Percentiles rank a stretch among this genome's conserved stretches.
Conservation (phyloP, 2,329 filamentous ascomycete genomes). For the Xylariales sp. region DNA sequence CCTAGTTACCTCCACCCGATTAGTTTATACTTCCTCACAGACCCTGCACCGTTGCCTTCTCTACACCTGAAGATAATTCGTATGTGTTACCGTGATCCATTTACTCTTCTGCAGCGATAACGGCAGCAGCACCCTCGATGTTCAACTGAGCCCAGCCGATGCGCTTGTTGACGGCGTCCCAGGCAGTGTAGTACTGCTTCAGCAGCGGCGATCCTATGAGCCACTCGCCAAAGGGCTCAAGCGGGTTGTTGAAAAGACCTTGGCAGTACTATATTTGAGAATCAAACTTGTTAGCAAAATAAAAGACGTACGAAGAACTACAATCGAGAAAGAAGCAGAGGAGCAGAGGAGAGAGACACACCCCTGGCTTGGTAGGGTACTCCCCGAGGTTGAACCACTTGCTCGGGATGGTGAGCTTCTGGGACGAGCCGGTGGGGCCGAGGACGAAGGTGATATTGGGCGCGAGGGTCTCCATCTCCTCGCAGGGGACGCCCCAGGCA, state of each 20-base stretch:
- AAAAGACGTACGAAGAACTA: not conserved
- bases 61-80: no score
- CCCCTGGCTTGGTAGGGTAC: slow-evolving; percentile 17
- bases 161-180: slow-evolving; percentile 22
- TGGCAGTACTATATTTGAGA: slow-evolving; percentile 29
- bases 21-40: no score
- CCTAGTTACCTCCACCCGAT: no score
- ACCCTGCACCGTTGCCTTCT: no score
- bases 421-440: slow-evolving; percentile 12
- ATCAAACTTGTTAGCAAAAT: not conserved
- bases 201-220: slow-evolving; percentile 26
- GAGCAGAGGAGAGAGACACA: not conserved
- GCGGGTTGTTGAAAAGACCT: slow-evolving; percentile 22
- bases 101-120: no score
- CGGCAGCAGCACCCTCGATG: not conserved
- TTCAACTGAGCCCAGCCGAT: slow-evolving; percentile 15
- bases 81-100: no score
- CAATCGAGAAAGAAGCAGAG: not conserved
- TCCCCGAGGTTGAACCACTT: slow-evolving; percentile 27
- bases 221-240: slow-evolving; percentile 19
- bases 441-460: slow-evolving; percentile 25
- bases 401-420: slow-evolving; percentile 25
- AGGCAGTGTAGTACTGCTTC: slow-evolving; percentile 30
- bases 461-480: slow-evolving; percentile 19
- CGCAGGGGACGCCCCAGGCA: slow-evolving; percentile 28